Evolutionary conservation across 2,329 filamentous ascomycete genomes (phyloP).

Genomic region (Pseudocercospora vitis): DNA sequence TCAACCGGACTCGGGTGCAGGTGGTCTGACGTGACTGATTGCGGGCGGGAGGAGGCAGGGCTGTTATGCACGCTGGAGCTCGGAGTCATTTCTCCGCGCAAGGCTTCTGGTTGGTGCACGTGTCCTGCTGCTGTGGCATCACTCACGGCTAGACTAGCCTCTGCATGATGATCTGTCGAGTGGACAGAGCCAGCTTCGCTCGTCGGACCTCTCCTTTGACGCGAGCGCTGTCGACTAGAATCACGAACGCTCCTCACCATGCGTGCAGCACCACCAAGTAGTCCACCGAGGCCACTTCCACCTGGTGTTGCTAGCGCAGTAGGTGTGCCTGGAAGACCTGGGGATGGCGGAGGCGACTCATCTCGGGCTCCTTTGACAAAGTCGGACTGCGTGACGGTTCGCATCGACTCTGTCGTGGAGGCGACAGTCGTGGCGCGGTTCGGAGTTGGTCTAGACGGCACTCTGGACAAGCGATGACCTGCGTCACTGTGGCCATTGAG

Average conservation of each 20-base stretch:
- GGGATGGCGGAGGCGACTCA: slow-evolving; percentile 43
- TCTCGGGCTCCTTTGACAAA: slow-evolving; percentile 28
- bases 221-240: slow-evolving; percentile 46
- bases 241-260: slow-evolving; percentile 50
- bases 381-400: slow-evolving; percentile 48
- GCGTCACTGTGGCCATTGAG: slow-evolving; percentile 19
- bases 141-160: slow-evolving; percentile 64
- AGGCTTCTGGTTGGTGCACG: slow-evolving; percentile 52
- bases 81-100: slow-evolving; percentile 39
- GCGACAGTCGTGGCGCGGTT: slow-evolving; percentile 45
- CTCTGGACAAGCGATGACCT: slow-evolving; percentile 20
- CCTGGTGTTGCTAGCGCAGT: slow-evolving; percentile 45
- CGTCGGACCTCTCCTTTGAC: slow-evolving; percentile 56
- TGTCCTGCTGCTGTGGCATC: slow-evolving; percentile 62
- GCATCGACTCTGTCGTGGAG: slow-evolving; percentile 45
- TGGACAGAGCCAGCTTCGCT: slow-evolving; percentile 62
- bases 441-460: slow-evolving; percentile 31
- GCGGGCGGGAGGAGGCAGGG: slow-evolving; percentile 27
- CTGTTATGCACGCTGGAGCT: slow-evolving; percentile 29
- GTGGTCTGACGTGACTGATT: slow-evolving; percentile 26
- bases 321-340: slow-evolving; percentile 47
- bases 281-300: slow-evolving; percentile 44
- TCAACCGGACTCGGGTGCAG: slow-evolving; percentile 22
- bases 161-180: slow-evolving; percentile 63
- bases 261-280: slow-evolving; percentile 49